phyloP scores from a whole-genome alignment of 805 yeast genomes.

The Lipomyces chichibuensis region DNA sequence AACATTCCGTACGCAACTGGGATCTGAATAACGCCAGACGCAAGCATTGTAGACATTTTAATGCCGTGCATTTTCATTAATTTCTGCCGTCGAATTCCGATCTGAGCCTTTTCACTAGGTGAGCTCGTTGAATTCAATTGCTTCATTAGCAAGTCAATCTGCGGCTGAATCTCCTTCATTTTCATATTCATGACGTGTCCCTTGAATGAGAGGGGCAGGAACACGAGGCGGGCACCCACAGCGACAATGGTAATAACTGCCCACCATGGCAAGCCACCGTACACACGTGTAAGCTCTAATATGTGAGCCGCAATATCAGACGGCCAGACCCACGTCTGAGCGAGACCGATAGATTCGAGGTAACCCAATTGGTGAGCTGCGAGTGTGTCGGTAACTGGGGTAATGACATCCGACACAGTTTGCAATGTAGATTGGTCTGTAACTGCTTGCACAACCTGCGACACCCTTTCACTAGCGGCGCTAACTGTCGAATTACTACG shows the following conservation, averaged over 20 bases:
- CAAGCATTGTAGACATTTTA: conserved; percentile 69
- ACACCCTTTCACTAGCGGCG: not conserved
- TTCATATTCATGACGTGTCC: conserved; percentile 82
- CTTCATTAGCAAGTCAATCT: conserved; percentile 54
- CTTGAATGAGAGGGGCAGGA: conserved; percentile 82
- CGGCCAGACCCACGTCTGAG: conserved; percentile 85
- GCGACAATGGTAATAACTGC: conserved; percentile 79
- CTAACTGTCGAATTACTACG: not conserved
- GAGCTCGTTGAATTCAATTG: conserved; percentile 46
- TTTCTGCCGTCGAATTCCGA: conserved; percentile 59
- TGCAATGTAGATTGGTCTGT: not conserved
- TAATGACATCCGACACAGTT: not conserved
- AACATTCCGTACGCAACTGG: conserved; percentile 90
- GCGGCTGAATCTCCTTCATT: conserved; percentile 75
- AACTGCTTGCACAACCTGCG: not conserved
- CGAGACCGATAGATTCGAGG: conserved; percentile 82
- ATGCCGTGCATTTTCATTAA: conserved; percentile 72
- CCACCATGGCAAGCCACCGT: conserved; percentile 97
- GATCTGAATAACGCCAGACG: conserved; percentile 70
- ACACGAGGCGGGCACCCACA: conserved; percentile 62
- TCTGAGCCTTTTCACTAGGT: conserved; percentile 50
- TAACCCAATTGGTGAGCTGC: conserved; percentile 72
- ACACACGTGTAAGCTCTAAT: conserved; percentile 81
- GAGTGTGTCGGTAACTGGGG: conserved; percentile 3
- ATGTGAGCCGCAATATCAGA: conserved; percentile 75